Evolutionary conservation across 225 moss, liverwort and hornwort genomes (phyloP).

Genomic region (Antitrichia curtipendula): DNA sequence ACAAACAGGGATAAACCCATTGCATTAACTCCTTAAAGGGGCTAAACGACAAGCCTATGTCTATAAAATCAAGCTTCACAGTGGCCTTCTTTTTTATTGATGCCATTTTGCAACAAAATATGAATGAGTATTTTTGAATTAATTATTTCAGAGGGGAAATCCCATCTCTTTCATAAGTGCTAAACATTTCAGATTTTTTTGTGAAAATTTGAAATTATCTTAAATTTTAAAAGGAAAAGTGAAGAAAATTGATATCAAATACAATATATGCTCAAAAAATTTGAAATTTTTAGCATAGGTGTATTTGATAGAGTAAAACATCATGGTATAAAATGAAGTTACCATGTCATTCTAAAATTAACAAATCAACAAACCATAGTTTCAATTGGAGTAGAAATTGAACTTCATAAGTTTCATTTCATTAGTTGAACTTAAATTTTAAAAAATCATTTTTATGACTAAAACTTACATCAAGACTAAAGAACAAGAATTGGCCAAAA

Average conservation of each 20-base stretch:
- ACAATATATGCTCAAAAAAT: neutral
- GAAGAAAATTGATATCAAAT: neutral
- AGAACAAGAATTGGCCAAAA: neutral
- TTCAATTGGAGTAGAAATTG: no score
- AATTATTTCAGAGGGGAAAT: fast-evolving
- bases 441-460: no score
- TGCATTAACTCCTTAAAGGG: no score
- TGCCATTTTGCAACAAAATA: neutral
- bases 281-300: neutral
- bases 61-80: neutral
- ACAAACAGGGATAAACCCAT: no score
- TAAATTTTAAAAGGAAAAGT: neutral
- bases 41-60: no score
- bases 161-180: fast-evolving
- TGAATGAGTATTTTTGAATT: neutral
- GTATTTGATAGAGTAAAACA: neutral
- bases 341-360: fast-evolving
- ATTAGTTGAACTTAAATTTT: no score
- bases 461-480: neutral
- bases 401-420: no score
- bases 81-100: no score
- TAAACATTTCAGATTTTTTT: neutral
- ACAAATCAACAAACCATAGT: no score
- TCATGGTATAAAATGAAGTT: neutral
- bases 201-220: neutral